A percentile compares a stretch with the other conserved stretches of the same genome.
Conservation (phyloP, 169 alveolate genomes). For the Cryptosporidium viatorum region DNA sequence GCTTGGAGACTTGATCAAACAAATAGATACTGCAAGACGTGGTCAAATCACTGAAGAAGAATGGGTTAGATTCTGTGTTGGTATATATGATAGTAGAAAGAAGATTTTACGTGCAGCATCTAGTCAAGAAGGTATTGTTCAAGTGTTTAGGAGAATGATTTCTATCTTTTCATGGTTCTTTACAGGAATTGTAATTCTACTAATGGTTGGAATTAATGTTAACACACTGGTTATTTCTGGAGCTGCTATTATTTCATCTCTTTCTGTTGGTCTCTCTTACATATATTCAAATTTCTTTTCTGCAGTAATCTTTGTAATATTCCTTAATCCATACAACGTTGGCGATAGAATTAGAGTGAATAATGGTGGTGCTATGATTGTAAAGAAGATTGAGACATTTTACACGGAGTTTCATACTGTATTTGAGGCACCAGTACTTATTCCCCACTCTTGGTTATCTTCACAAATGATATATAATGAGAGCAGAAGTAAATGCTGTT, state of each 20-base stretch:
- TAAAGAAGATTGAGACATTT: constrained; percentile 83
- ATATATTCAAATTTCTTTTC: constrained; percentile 86
- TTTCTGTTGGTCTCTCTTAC: constrained; percentile 87
- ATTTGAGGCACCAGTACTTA: constrained; percentile 84
- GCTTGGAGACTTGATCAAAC: constrained; percentile 62
- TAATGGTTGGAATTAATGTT: constrained; percentile 85
- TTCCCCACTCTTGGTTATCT: constrained; percentile 85
- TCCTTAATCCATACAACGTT: constrained; percentile 87
- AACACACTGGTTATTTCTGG: constrained; percentile 89
- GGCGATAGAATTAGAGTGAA: constrained; percentile 86
- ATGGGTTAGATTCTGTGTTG: constrained; percentile 71
- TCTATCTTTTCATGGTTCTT: constrained; percentile 84
- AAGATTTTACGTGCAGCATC: constrained; percentile 70
- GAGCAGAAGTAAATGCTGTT: constrained; percentile 86
- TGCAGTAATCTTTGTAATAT: constrained; percentile 85
- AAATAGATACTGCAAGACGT: constrained; percentile 67
- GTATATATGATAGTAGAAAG: constrained; percentile 68
- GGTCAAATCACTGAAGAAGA: constrained; percentile 74
- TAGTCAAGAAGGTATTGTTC: constrained; percentile 85
- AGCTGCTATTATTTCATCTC: constrained; percentile 87
- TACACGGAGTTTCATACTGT: constrained; percentile 86
- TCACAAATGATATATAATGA: constrained; percentile 87
- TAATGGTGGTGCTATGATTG: constrained; percentile 86
- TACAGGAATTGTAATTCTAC: constrained; percentile 82
- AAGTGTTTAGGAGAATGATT: constrained; percentile 83